Conservation (phyloP, 345 rosid genomes). For the Reutealis trisperma region DNA sequence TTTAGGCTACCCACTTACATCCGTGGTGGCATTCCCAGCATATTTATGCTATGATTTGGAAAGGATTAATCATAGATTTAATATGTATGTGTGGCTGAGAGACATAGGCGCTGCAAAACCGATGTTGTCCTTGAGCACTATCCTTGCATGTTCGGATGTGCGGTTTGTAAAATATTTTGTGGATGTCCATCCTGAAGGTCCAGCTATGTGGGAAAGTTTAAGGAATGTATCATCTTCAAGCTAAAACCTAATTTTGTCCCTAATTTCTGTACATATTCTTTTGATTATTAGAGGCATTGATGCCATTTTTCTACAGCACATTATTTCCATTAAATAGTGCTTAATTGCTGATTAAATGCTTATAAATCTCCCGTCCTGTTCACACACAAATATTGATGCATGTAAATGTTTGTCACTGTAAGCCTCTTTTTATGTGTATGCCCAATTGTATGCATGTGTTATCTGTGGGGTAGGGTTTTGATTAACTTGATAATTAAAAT, state of each 20-base stretch:
- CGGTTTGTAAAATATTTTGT: constrained; percentile 72
- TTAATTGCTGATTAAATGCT: too few species aligned
- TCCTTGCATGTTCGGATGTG: constrained; percentile 71
- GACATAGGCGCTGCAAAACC: constrained; percentile 26
- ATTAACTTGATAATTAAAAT: too few species aligned
- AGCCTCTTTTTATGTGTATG: too few species aligned
- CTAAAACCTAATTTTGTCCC: constrained; percentile 16
- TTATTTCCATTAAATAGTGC: too few species aligned
- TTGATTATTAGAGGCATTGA: not conserved
- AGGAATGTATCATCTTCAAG: constrained; percentile 38
- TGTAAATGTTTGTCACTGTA: too few species aligned
- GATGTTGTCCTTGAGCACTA: constrained; percentile 29
- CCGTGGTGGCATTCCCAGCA: constrained; percentile 59
- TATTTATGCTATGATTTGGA: constrained; percentile 25
- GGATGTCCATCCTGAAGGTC: constrained; percentile 73
- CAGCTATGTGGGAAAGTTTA: constrained; percentile 67
- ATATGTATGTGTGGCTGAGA: constrained; percentile 29
- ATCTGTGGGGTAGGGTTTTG: too few species aligned
- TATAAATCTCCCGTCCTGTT: too few species aligned
- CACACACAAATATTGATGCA: too few species aligned
- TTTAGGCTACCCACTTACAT: constrained; percentile 59
- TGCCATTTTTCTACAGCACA: not conserved
- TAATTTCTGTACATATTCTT: not conserved
- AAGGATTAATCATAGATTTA: constrained; percentile 29
- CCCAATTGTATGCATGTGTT: too few species aligned